These are phyloP conservation scores for Theobroma grandiflorum DNA, from an alignment of 441 rosid species.

Conservation along the genomic window DNA sequence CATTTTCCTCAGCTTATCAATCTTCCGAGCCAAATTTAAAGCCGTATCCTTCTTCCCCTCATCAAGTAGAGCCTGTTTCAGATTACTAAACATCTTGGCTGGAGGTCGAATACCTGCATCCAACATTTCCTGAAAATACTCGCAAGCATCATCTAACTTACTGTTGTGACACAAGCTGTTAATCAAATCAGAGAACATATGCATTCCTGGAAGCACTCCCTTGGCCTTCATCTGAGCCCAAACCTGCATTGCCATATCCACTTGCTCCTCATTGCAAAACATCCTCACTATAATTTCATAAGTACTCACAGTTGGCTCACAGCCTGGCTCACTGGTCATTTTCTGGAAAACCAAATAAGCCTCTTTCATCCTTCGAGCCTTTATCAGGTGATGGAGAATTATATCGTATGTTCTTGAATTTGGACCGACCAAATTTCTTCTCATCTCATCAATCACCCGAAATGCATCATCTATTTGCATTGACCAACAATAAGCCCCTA, in stretches of 20 bases:
- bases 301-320: conserved; percentile 74
- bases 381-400: conserved; percentile 70
- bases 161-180: conserved; percentile 61
- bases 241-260: conserved; percentile 65
- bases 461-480: conserved; percentile 60
- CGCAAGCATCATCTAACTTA: conserved; percentile 76
- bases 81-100: conserved; percentile 69
- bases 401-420: conserved; percentile 81
- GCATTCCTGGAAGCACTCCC: conserved; percentile 89
- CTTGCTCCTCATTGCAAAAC: conserved; percentile 68
- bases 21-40: conserved; percentile 51
- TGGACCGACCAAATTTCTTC: conserved; percentile 58
- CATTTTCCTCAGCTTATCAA: conserved; percentile 68
- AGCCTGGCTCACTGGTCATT: conserved; percentile 49
- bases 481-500: conserved; percentile 81
- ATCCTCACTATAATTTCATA: conserved; percentile 83
- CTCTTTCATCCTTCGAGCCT: conserved; percentile 54
- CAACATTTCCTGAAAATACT: conserved; percentile 82
- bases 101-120: conserved; percentile 86
- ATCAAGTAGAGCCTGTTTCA: conserved; percentile 73
- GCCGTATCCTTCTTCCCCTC: conserved; percentile 64
- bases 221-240: conserved; percentile 81
- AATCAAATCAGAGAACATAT: conserved; percentile 78
- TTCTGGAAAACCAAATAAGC: conserved; percentile 65
- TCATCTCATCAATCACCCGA: conserved; percentile 71